These are phyloP conservation scores for Ceriops tagal DNA, from an alignment of 345 rosid species.

Conservation along the genomic window DNA sequence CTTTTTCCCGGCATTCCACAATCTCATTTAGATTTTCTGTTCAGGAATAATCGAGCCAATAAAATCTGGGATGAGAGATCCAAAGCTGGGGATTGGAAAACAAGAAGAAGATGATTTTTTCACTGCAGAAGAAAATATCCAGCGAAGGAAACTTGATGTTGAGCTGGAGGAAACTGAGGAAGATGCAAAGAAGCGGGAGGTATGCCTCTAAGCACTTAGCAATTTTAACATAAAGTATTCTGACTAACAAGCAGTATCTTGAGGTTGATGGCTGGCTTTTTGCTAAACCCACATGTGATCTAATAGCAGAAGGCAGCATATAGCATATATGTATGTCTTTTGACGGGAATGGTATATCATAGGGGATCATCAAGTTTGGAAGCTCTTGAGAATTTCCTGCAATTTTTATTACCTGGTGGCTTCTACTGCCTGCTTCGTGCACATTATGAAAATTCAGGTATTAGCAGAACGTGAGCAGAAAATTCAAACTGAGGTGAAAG, in stretches of 20 bases:
- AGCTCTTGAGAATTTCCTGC: constrained; percentile 82
- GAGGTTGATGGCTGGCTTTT: constrained; percentile 62
- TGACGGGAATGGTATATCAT: constrained; percentile 69
- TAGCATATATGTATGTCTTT: constrained; percentile 69
- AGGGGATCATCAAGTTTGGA: constrained; percentile 74
- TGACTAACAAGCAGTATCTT: constrained; percentile 25
- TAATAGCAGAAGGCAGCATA: constrained; percentile 77
- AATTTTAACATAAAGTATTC: constrained; percentile 15
- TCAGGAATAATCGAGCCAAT: constrained; percentile 88
- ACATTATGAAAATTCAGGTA: constrained; percentile 99
- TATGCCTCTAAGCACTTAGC: constrained; percentile 43
- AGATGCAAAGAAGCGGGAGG: constrained; percentile 89
- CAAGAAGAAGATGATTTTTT: constrained; percentile 98
- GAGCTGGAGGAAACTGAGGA: constrained; percentile 95
- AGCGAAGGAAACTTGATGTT: constrained; percentile 79
- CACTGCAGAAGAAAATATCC: constrained; percentile 93
- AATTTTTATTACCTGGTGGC: constrained; percentile 99
- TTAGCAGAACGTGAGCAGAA: constrained; percentile 98
- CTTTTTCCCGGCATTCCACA: not conserved
- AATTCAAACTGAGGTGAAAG: constrained; percentile 94
- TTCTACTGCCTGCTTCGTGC: constrained; percentile 99
- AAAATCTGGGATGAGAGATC: constrained; percentile 89
- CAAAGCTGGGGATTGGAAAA: constrained; percentile 88
- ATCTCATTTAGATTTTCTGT: not conserved
- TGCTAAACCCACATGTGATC: constrained; percentile 40